Percentiles rank a stretch among this genome's conserved stretches.
phyloP scores from a whole-genome alignment of 768 basidiomycete genomes.

The Lactifluus hygrophoroides region DNA sequence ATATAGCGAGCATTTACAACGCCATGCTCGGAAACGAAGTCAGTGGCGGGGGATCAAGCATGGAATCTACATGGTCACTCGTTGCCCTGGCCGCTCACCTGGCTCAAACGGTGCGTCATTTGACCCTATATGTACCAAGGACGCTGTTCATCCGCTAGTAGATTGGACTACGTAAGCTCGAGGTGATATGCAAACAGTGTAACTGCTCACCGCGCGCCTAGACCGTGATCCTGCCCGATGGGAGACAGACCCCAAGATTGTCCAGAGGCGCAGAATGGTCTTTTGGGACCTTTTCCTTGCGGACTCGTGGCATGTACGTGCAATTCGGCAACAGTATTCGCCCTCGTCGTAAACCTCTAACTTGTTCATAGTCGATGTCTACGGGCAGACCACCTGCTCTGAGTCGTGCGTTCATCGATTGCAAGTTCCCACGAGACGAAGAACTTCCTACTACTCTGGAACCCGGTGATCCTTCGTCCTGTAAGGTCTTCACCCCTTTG shows the following conservation, averaged over 20 bases:
- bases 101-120: slow-evolving; percentile 48
- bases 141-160: slow-evolving; percentile 22
- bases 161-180: slow-evolving; percentile 61
- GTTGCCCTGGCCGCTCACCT: slow-evolving; percentile 58
- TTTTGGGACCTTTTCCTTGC: slow-evolving; percentile 77
- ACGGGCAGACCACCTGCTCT: slow-evolving; percentile 68
- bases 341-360: background rate
- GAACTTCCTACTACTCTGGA: slow-evolving; percentile 23
- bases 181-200: background rate
- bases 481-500: slow-evolving; percentile 4
- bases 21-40: slow-evolving; percentile 60
- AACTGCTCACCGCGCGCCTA: slow-evolving; percentile 21
- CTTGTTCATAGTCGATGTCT: slow-evolving; percentile 44
- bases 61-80: slow-evolving; percentile 65
- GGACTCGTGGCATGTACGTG: slow-evolving; percentile 57
- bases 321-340: background rate
- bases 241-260: slow-evolving; percentile 37
- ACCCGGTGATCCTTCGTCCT: slow-evolving; percentile 21
- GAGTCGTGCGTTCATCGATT: slow-evolving; percentile 58
- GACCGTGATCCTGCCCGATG: slow-evolving; percentile 62
- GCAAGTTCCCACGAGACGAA: slow-evolving; percentile 44
- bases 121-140: background rate
- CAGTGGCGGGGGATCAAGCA: slow-evolving; percentile 48
- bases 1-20: slow-evolving; percentile 61
- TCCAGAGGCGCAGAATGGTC: slow-evolving; percentile 54